Base-by-base conservation (phyloP, 352 stramenopile genomes). In the Pythium phragmitis region DNA sequence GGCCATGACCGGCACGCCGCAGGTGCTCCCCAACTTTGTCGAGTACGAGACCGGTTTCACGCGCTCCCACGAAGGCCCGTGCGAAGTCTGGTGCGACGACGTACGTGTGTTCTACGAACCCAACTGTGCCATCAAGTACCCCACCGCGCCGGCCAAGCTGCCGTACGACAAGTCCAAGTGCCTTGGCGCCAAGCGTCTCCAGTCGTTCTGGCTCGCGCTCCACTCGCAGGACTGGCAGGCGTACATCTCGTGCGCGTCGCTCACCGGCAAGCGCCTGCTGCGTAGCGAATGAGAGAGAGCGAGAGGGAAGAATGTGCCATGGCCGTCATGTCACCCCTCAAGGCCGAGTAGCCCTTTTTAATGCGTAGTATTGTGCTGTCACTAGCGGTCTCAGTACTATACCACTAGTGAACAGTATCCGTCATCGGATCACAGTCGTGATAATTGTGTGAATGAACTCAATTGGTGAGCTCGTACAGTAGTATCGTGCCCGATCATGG, bases 211-310 rank as follows among this genome's bases (percentile, higher is more conserved):
- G 71, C 45, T 75, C 14, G 71, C 71, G 23, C 50, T 77, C 59
- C 71, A 78, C 54, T 28, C 34, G 8, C 16, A 61, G 11, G 42
- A 59, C 16, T 78, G 68, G 71, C 71, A 78, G 37, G 56, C 67
- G 6, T 71, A 78, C 65, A 72, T 64, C 7, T 55, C 64, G 55
- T 77, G 63, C 26, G 65, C 71, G 16, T n/a, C n/a, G n/a, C n/a
- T n/a, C n/a, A n/a, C n/a, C n/a, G n/a, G n/a, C n/a, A n/a, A n/a
- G n/a, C n/a, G n/a, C n/a, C n/a, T n/a, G n/a, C n/a, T n/a, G n/a
- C n/a, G n/a, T n/a, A n/a, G n/a, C n/a, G n/a, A n/a, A n/a, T n/a
- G n/a, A n/a, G n/a, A n/a, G n/a, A n/a, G n/a, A n/a, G n/a, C n/a
- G n/a, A n/a, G n/a, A n/a, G n/a, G n/a, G n/a, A n/a, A n/a, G n/a